Base-by-base conservation (phyloP, 1,284 basidiomycete genomes). In the Trametes sp. region DNA sequence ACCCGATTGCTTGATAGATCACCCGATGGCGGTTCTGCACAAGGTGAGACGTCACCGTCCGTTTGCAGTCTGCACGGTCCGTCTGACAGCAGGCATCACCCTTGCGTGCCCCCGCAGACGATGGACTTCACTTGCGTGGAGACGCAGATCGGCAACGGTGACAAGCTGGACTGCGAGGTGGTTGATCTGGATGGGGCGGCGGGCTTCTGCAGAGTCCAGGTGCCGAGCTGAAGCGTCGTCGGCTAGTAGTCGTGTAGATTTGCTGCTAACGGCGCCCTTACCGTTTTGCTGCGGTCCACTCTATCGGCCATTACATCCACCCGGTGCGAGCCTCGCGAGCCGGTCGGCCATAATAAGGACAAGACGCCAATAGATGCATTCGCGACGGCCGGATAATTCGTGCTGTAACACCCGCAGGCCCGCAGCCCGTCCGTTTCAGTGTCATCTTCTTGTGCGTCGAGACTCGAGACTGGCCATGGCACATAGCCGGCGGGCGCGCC, bases 71-170 rank as follows among this genome's bases (percentile, higher is more conserved):
- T 35, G 45, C 42, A 38, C 23, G 26, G 11, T 21, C 45, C 50
- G 55, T 58, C 35, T 59, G 54, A 48, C 45, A 42, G 45, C 62
- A 31, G 9, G 13, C 23, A 38, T 51, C 63, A 21, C n/a, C n/a
- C n/a, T 29, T 24, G 52, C 31, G 54, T 16, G 36, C 64, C 36
- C 38, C 21, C 53, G 23, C 70, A 94, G 90, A 74, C 82, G 3
- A 84, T 95, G 76, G 93, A 95, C 70, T 88, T 95, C 71, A 84
- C 88, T 29, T 92, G 92, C 66, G 86, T 95, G 2, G 94, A 95
- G 77, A 93, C 93, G 36, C 93, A 95, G 74, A 87, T 94, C 61
- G 93, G 92, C 19, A 82, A 90, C 66, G 91, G 89, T 7, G 83
- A 86, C 63, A 72, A 71, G 63, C 78, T 84, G 13, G 94, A 96